phyloP scores from a whole-genome alignment of 805 yeast genomes.

The Hanseniaspora mollemarum region DNA sequence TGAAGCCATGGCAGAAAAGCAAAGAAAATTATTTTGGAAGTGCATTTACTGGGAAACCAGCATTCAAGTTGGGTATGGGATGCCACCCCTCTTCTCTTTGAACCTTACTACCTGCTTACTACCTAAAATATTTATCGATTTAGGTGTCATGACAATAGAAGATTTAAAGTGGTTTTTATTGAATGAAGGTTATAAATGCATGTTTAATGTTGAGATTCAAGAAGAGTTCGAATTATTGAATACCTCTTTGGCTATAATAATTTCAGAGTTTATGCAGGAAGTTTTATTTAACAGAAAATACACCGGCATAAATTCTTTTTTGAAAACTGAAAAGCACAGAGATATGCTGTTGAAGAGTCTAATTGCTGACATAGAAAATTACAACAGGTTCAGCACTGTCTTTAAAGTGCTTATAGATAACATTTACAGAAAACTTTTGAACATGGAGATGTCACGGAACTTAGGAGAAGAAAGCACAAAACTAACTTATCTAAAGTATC shows the following conservation, averaged over 20 bases:
- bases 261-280: constrained; percentile 4
- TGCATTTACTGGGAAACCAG: constrained; percentile 9
- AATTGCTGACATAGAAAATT: neutral
- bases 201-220: neutral
- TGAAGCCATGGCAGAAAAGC: constrained; percentile 12
- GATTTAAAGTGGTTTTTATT: constrained; percentile 5
- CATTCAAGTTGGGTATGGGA: constrained; percentile 3
- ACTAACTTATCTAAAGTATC: constrained; percentile 2
- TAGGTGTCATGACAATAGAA: constrained; percentile 8
- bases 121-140: constrained; percentile 8
- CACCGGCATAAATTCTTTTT: neutral
- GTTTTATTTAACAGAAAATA: constrained; percentile 6
- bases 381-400: constrained; percentile 6
- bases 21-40: constrained; percentile 15
- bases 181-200: neutral
- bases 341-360: neutral
- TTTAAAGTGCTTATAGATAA: constrained; percentile 5
- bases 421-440: neutral
- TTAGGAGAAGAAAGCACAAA: neutral
- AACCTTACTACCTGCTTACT: neutral
- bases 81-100: neutral
- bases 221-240: constrained; percentile 10
- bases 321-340: neutral
- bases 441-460: neutral
- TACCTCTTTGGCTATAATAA: neutral